These are phyloP conservation scores for Fistulifera pelliculosa DNA, from an alignment of 108 stramenopile genomes.

Conservation along the genomic window DNA sequence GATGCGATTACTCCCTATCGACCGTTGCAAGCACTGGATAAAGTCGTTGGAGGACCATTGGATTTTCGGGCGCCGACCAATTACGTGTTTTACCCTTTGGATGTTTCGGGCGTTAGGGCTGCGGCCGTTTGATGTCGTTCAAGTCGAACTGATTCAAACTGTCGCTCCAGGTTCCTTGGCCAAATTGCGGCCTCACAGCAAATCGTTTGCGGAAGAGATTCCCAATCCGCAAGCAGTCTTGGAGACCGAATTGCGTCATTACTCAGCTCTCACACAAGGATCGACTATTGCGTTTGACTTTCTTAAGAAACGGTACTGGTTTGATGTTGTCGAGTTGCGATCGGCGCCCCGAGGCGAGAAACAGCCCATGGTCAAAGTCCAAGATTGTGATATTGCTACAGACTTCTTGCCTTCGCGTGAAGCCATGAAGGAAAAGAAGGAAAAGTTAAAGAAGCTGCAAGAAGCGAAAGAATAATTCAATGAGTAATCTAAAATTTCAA, in stretches of 20 bases:
- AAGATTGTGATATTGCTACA: slow-evolving; percentile 83
- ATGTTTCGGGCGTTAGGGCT: slow-evolving; percentile 80
- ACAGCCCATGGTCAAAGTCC: slow-evolving; percentile 64
- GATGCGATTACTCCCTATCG: slow-evolving; percentile 7
- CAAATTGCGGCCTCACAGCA: slow-evolving; percentile 68
- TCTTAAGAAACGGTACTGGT: slow-evolving; percentile 69
- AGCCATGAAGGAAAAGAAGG: slow-evolving; percentile 7
- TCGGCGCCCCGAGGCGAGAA: slow-evolving; percentile 76
- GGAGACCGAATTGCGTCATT: slow-evolving; percentile 87
- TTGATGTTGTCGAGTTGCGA: slow-evolving; percentile 82
- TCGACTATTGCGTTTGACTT: slow-evolving; percentile 82
- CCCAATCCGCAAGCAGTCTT: slow-evolving; percentile 80
- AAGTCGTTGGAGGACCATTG: slow-evolving; percentile 71
- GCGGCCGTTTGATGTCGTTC: slow-evolving; percentile 73
- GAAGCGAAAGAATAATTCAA: neutral
- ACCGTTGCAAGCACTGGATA: slow-evolving; percentile 20
- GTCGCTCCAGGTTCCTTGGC: slow-evolving; percentile 66
- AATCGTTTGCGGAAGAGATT: slow-evolving; percentile 55
- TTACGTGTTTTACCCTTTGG: slow-evolving; percentile 82
- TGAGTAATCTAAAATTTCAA: neutral
- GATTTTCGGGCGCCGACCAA: slow-evolving; percentile 89
- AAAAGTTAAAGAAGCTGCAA: neutral
- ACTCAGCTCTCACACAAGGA: slow-evolving; percentile 65
- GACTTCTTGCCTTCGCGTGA: slow-evolving; percentile 78
- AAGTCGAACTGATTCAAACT: slow-evolving; percentile 43